These are phyloP conservation scores for Amyloporia xantha DNA, from an alignment of 768 basidiomycete genomes.

Conservation along the genomic window DNA sequence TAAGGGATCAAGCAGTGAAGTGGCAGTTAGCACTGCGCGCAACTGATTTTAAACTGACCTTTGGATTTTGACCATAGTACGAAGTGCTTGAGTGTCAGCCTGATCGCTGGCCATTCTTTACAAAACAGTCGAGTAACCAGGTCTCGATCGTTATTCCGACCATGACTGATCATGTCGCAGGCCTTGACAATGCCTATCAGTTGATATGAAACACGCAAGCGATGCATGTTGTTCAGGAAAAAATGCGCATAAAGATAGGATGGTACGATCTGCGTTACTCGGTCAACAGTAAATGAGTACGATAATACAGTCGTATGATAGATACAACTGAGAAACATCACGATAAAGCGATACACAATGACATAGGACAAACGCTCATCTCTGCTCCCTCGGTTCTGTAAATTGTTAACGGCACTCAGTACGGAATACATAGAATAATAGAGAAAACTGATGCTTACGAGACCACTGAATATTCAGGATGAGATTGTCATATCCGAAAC, in stretches of 20 bases:
- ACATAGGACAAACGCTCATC: conserved; percentile 9
- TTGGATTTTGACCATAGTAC: not conserved
- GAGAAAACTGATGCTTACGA: conserved; percentile 33
- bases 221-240: not conserved
- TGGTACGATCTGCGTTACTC: not conserved
- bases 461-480: conserved; percentile 70
- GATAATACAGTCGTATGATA: not conserved
- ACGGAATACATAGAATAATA: conserved; percentile 1
- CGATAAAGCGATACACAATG: not conserved
- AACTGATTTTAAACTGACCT: not conserved
- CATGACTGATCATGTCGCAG: too few relatives aligned
- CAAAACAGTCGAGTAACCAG: too few relatives aligned
- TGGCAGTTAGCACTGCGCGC: not conserved
- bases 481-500: conserved; percentile 87
- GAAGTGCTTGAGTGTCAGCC: not conserved
- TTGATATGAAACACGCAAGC: not conserved
- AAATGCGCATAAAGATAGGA: not conserved
- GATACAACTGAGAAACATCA: not conserved
- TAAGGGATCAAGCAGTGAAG: not conserved
- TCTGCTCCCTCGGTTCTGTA: conserved; percentile 34
- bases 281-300: not conserved
- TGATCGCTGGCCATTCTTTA: not conserved
- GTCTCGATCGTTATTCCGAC: too few relatives aligned
- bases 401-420: not conserved
- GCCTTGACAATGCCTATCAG: too few relatives aligned